Conservation (phyloP, 2,329 filamentous ascomycete genomes). For the Diaporthe batatas region DNA sequence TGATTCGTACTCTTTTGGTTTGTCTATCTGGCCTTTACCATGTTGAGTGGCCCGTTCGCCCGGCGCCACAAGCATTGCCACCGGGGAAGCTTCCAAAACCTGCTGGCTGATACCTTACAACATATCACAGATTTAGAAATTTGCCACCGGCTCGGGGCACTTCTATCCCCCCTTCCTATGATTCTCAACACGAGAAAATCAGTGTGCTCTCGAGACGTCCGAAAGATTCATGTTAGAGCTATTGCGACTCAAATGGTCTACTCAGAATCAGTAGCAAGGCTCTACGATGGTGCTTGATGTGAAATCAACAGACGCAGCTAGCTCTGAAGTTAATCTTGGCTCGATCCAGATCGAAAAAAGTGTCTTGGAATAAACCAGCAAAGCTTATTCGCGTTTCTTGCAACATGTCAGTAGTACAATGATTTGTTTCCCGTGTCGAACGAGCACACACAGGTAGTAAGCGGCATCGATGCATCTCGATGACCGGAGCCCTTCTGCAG, state of each 20-base stretch:
- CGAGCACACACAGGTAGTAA: neutral
- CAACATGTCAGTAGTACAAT: no score
- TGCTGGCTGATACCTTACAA: no score
- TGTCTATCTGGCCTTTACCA: no score
- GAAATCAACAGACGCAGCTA: neutral
- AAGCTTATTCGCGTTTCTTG: no score
- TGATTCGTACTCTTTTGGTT: no score
- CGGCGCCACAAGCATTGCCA: neutral
- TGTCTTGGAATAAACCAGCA: neutral
- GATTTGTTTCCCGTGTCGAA: no score
- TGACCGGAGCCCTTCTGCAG: neutral
- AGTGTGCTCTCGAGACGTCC: neutral
- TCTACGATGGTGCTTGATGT: no score
- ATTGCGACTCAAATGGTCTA: neutral
- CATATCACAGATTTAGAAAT: neutral
- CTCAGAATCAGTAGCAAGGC: neutral
- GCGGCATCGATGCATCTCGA: neutral
- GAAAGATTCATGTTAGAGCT: neutral
- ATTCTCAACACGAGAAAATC: neutral
- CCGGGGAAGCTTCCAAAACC: no score
- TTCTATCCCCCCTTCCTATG: neutral
- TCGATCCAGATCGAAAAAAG: neutral
- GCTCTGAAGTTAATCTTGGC: neutral
- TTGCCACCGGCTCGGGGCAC: neutral
- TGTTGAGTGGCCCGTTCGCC: no score